phyloP scores from a whole-genome alignment of 2,329 filamentous ascomycete genomes.

The Chaetomiaceae sp. region DNA sequence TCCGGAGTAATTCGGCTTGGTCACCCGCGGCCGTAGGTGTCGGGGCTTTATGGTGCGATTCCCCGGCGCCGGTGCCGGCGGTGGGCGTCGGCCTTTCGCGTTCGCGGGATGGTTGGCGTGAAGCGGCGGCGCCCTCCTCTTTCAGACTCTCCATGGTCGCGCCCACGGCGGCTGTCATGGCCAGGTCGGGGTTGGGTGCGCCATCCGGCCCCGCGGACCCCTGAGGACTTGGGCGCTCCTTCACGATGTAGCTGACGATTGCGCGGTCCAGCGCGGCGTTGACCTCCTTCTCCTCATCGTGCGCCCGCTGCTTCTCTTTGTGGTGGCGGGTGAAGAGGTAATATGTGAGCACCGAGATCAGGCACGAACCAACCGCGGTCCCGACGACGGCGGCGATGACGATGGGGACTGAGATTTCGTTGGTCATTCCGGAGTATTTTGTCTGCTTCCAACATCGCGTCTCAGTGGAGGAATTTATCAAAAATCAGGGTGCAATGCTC shows the following conservation, averaged over 20 bases:
- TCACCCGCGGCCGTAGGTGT: neutral
- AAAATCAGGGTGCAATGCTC: neutral
- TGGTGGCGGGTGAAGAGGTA: slow-evolving; percentile 21
- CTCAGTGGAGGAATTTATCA: neutral
- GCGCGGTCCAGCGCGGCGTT: slow-evolving; percentile 23
- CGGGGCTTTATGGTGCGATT: too few species aligned
- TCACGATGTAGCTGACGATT: slow-evolving; percentile 25
- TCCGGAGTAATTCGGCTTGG: neutral
- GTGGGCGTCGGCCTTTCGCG: too few species aligned
- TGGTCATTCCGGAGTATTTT: neutral
- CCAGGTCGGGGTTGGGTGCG: neutral
- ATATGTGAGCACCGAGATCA: slow-evolving; percentile 32
- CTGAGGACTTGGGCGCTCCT: slow-evolving; percentile 13
- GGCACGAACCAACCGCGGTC: slow-evolving; percentile 32
- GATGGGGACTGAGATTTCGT: slow-evolving; percentile 27
- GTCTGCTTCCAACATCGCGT: neutral
- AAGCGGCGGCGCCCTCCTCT: neutral
- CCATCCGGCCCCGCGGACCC: neutral
- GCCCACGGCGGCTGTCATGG: slow-evolving; percentile 2
- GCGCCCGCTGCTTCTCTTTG: slow-evolving; percentile 10
- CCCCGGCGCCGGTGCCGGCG: too few species aligned
- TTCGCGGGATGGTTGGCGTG: neutral
- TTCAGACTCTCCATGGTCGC: neutral
- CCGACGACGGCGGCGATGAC: slow-evolving; percentile 31
- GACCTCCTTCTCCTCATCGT: slow-evolving; percentile 20